phyloP scores from a whole-genome alignment of 139 green algal species.

The Raphidocelis subcapitata region DNA sequence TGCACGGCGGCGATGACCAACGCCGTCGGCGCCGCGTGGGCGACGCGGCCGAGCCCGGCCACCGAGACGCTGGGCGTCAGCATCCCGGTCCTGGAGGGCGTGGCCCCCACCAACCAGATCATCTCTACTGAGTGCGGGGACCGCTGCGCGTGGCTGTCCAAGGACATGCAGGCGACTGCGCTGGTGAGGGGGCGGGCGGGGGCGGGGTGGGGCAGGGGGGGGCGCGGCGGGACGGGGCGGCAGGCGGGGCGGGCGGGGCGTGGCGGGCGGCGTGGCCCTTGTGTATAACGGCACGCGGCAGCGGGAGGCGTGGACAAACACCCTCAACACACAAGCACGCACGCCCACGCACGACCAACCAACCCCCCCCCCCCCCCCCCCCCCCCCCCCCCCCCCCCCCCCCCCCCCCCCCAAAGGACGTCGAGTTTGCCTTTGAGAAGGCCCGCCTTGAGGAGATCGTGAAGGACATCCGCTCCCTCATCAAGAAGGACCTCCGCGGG shows the following conservation, averaged over 20 bases:
- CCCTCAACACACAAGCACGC: too few relatives aligned
- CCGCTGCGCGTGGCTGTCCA: conserved; percentile 8
- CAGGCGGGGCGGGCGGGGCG: too few relatives aligned
- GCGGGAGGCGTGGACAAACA: too few relatives aligned
- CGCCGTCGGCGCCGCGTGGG: conserved; percentile 12
- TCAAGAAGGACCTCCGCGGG: conserved; percentile 10
- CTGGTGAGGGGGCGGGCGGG: too few relatives aligned
- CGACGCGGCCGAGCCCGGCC: neutral
- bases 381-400: too few relatives aligned
- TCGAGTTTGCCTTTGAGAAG: conserved; percentile 17
- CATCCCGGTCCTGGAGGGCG: conserved; percentile 3
- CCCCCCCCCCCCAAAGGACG: conserved; percentile 11
- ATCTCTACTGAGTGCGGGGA: conserved; percentile 23
- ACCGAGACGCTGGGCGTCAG: neutral
- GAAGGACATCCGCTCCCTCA: conserved; percentile 13
- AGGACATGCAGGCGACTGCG: conserved; percentile 10
- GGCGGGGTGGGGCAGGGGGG: too few relatives aligned
- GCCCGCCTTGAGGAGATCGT: conserved; percentile 1
- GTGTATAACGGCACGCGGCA: too few relatives aligned
- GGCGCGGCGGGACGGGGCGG: too few relatives aligned
- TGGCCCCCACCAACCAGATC: conserved; percentile 9
- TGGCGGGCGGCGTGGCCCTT: too few relatives aligned
- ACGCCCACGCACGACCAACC: too few relatives aligned
- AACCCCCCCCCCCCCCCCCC: too few relatives aligned
- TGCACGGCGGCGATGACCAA: neutral